phyloP scores from a whole-genome alignment of 768 basidiomycete genomes.

The Kondoa subrosea region DNA sequence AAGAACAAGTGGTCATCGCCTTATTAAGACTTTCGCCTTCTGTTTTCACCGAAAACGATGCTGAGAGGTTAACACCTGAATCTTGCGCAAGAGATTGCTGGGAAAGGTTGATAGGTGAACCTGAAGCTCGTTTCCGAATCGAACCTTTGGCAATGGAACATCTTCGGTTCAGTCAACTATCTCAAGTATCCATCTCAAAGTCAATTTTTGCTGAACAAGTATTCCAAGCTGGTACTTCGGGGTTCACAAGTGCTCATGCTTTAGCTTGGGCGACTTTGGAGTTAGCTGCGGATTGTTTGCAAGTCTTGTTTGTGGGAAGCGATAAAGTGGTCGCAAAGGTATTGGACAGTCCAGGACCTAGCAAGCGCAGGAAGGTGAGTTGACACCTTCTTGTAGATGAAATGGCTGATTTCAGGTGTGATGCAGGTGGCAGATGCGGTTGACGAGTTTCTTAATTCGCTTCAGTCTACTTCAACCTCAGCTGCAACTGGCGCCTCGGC shows the following conservation, averaged over 20 bases:
- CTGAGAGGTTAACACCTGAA: not conserved
- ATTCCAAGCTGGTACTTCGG: not conserved
- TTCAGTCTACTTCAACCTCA: not conserved
- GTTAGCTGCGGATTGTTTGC: not conserved
- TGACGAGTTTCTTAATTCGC: not conserved
- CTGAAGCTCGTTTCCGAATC: conserved; percentile 38
- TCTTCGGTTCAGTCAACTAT: not conserved
- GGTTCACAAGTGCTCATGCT: not conserved
- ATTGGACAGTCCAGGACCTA: not conserved
- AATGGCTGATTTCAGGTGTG: no score
- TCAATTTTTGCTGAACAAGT: not conserved
- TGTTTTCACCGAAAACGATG: not conserved
- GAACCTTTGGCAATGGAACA: not conserved
- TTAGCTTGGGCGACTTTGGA: not conserved
- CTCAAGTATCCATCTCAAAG: not conserved
- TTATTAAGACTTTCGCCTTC: conserved; percentile 33
- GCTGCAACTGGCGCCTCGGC: not conserved
- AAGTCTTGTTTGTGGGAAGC: not conserved
- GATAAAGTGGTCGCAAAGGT: not conserved
- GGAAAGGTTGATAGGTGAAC: conserved; percentile 44
- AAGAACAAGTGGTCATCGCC: conserved; percentile 62
- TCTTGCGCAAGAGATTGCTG: not conserved
- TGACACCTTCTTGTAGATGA: not conserved
- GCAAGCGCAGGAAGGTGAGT: conserved; percentile 38
- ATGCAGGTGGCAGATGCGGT: not conserved